Evolutionary conservation across 352 stramenopile species (phyloP), one percentile per base, ranked within the genome.

Genomic region (Phytophthora ohioensis): DNA sequence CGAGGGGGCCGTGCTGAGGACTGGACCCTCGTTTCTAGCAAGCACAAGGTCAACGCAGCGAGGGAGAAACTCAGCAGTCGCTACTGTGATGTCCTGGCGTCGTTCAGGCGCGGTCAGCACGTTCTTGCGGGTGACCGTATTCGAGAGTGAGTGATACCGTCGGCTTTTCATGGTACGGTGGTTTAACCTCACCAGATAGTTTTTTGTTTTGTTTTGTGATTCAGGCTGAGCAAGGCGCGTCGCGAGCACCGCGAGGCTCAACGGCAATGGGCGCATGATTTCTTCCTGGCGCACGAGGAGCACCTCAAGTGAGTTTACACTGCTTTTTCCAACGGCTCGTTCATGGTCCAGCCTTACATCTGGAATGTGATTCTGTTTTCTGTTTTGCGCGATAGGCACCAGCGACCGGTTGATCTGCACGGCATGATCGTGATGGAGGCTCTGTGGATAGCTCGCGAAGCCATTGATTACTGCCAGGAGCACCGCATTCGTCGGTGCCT

Each of bases 361-460:
- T 52, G 42, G 4, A 36, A 38, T 63, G 13, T 64, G 56, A 13
- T 71, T 71, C 27, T 56, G 43, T 57, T 66, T 69, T 38, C 49
- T 59, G n/a, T 60, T 43, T 69, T 66, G 27, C 72, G 57, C 21
- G 15, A 41, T 54, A 88, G 80, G 17, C 73, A 77, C 43, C 66
- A 80, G 42, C 80, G 80, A 30, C 75, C 85, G 13, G 71, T 93
- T 13, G 85, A 93, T 69, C 45, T 93, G 31, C 85, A 91, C 54
- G 81, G 83, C 1, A 76, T 91, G 64, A 88, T 86, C 39, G 83
- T 93, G 34, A 81, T 91, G 71, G 80, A 93, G 58, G 74, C 83
- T 38, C 67, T 91, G 6, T 85, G 83, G 62, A 74, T 93, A 9
- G 69, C 75, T 27, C 75, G 79, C 34, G 82, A 91, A 56, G 73